A percentile compares a stretch with the other conserved stretches of the same genome.
Conservation (phyloP, 768 basidiomycete species). For the Suillus paluster region DNA sequence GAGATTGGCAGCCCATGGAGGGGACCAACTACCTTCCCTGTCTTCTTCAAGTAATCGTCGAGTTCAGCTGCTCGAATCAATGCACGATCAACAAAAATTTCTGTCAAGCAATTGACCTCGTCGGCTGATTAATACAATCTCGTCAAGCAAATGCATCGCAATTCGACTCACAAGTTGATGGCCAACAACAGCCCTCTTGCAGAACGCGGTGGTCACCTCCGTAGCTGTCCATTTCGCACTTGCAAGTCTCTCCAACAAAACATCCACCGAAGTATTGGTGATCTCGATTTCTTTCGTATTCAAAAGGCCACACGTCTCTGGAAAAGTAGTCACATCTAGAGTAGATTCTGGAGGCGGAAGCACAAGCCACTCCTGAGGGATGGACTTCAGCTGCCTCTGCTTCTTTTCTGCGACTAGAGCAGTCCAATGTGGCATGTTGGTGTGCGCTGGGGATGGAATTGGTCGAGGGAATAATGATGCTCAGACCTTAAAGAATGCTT, state of each 20-base stretch:
- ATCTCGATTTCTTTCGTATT: slow-evolving; percentile 60
- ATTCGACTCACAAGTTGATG: slow-evolving; percentile 65
- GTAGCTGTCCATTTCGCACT: slow-evolving; percentile 61
- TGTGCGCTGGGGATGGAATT: neutral
- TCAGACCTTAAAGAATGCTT: neutral
- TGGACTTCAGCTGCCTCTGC: slow-evolving; percentile 51
- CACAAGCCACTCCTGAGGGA: slow-evolving; percentile 70
- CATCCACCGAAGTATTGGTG: slow-evolving; percentile 49
- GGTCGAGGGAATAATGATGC: neutral
- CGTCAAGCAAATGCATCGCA: neutral
- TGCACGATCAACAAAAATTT: slow-evolving; percentile 77
- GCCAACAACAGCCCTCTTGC: slow-evolving; percentile 76
- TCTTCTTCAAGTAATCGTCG: slow-evolving; percentile 62
- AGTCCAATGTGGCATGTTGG: slow-evolving; percentile 44
- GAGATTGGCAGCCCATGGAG: slow-evolving; percentile 78
- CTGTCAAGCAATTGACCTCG: slow-evolving; percentile 84
- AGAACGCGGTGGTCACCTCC: slow-evolving; percentile 72
- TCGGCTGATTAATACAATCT: neutral
- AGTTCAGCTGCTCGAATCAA: slow-evolving; percentile 64
- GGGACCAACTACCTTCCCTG: slow-evolving; percentile 69
- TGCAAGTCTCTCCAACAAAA: slow-evolving; percentile 59
- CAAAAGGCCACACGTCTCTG: slow-evolving; percentile 60
- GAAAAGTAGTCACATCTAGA: slow-evolving; percentile 58
- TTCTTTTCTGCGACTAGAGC: slow-evolving; percentile 58
- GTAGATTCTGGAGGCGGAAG: slow-evolving; percentile 46